Percentiles rank a stretch among this genome's conserved stretches.
Evolutionary conservation across 305 asterid genomes (phyloP).

Genomic region (Fraxinus ornus): DNA sequence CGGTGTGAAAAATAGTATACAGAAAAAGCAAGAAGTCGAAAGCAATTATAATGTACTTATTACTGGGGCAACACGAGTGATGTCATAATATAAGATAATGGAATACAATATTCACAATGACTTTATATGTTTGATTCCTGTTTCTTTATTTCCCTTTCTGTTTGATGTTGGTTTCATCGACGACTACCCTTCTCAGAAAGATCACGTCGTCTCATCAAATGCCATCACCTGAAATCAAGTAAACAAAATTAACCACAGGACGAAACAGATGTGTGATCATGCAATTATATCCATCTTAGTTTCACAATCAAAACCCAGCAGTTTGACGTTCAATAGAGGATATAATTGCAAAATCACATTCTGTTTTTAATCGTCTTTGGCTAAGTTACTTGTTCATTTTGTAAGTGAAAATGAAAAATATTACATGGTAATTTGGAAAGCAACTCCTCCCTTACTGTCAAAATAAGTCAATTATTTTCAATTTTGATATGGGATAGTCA

Average conservation of each 20-base stretch:
- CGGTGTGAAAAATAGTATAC: neutral
- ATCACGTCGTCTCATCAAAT: constrained; percentile 72
- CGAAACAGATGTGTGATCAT: neutral
- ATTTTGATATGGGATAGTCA: neutral
- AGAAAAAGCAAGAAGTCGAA: constrained; percentile 1
- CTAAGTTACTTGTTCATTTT: neutral
- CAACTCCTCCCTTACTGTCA: neutral
- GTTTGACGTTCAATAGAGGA: too few species aligned
- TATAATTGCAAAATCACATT: too few species aligned
- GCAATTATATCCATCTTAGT: neutral
- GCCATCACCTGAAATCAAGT: constrained; percentile 63
- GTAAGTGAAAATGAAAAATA: too few species aligned
- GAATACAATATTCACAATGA: neutral
- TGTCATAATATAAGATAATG: neutral
- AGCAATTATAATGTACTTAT: constrained; percentile 18
- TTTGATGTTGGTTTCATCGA: constrained; percentile 44
- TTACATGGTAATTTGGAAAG: neutral
- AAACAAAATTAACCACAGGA: constrained; percentile 6
- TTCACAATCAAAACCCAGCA: neutral
- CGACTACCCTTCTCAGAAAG: constrained; percentile 25
- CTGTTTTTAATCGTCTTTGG: neutral
- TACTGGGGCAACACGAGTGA: neutral
- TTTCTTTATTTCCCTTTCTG: constrained; percentile 19
- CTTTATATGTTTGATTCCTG: constrained; percentile 32
- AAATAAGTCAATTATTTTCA: neutral